phyloP scores from a whole-genome alignment of 2,329 filamentous ascomycete genomes.

The Chaetomiaceae sp. region DNA sequence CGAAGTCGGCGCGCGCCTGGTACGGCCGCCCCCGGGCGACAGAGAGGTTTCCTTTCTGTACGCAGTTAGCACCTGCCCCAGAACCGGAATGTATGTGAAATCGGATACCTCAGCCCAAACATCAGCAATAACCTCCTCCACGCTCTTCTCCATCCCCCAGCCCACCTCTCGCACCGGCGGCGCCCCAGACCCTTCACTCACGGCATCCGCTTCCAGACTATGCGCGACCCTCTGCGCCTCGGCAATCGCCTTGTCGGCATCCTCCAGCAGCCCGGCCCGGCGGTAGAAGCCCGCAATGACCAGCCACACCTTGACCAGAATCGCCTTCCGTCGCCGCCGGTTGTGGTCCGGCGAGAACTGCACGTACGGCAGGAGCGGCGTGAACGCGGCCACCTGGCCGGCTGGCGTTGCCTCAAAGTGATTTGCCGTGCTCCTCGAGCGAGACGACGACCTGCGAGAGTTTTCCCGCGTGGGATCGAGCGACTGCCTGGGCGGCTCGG shows the following conservation, averaged over 20 bases:
- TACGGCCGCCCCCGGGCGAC: slow-evolving; percentile 59
- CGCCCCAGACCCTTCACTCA: slow-evolving; percentile 58
- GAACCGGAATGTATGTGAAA: background rate
- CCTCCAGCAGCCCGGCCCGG: slow-evolving; percentile 72
- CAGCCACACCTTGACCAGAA: slow-evolving; percentile 79
- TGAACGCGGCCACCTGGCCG: slow-evolving; percentile 37
- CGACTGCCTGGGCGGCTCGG: slow-evolving; percentile 2
- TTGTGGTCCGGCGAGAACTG: slow-evolving; percentile 53
- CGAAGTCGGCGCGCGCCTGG: slow-evolving; percentile 71
- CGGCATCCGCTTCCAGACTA: slow-evolving; percentile 62
- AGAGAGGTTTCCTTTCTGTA: slow-evolving; percentile 63
- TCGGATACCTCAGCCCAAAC: slow-evolving; percentile 70
- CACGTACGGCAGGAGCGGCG: slow-evolving; percentile 47
- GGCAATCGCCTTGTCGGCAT: slow-evolving; percentile 71
- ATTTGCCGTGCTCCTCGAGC: slow-evolving; percentile 1
- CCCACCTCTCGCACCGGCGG: slow-evolving; percentile 59
- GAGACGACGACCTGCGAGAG: slow-evolving; percentile 2
- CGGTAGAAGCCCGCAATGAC: slow-evolving; percentile 86
- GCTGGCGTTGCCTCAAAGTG: background rate
- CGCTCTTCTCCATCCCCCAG: slow-evolving; percentile 77
- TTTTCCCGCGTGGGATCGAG: slow-evolving; percentile 2
- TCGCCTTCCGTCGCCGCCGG: slow-evolving; percentile 44
- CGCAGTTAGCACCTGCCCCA: slow-evolving; percentile 26
- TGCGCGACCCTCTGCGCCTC: slow-evolving; percentile 78
- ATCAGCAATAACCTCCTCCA: slow-evolving; percentile 82